These are phyloP conservation scores for Pleomassaria siparia DNA, from an alignment of 2,329 filamentous ascomycete genomes.

Conservation along the genomic window DNA sequence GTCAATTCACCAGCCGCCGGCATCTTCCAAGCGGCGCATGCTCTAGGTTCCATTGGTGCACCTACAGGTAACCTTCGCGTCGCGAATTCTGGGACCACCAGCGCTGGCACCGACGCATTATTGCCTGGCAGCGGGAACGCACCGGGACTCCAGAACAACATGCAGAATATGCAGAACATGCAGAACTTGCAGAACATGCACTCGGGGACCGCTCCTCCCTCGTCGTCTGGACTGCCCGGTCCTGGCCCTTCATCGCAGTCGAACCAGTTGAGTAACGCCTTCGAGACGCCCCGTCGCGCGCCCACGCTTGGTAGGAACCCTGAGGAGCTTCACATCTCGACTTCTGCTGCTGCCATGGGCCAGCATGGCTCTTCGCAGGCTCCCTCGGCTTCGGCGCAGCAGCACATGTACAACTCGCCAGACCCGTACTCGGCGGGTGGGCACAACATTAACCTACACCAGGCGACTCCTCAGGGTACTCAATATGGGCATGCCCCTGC, in stretches of 20 bases:
- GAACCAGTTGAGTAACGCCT: slow-evolving; percentile 52
- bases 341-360: slow-evolving; percentile 41
- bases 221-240: slow-evolving; percentile 24
- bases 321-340: slow-evolving; percentile 59
- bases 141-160: slow-evolving; percentile 18
- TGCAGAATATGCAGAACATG: neutral
- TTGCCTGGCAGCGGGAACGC: slow-evolving; percentile 41
- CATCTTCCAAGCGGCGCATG: slow-evolving; percentile 50
- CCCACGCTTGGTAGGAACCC: slow-evolving; percentile 51
- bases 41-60: slow-evolving; percentile 51
- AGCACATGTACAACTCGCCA: slow-evolving; percentile 52
- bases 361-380: slow-evolving; percentile 36
- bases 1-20: slow-evolving; percentile 43
- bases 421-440: slow-evolving; percentile 51
- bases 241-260: slow-evolving; percentile 25
- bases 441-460: slow-evolving; percentile 62
- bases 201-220: slow-evolving; percentile 31
- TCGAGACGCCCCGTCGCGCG: slow-evolving; percentile 54
- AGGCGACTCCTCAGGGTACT: slow-evolving; percentile 51
- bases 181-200: slow-evolving; percentile 9
- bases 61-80: slow-evolving; percentile 45
- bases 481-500: slow-evolving; percentile 47
- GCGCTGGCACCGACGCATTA: slow-evolving; percentile 49
- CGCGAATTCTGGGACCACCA: slow-evolving; percentile 44
- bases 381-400: slow-evolving; percentile 25